Evolutionary conservation across 1,139 yeast species (phyloP).

Genomic region (Pneumocystis jirovecii): DNA sequence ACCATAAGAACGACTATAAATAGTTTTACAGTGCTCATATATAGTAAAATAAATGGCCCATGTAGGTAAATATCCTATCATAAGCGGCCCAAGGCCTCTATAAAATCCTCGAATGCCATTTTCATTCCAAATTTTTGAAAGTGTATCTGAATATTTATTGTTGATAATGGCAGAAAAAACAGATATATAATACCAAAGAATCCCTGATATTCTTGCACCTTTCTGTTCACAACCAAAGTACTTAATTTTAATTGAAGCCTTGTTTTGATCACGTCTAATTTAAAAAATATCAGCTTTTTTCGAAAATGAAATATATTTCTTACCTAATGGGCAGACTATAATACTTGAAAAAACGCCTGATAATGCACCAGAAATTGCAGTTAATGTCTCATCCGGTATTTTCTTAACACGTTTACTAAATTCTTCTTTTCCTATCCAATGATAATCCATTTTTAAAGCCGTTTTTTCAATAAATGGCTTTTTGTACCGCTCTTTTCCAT

Average conservation of each 20-base stretch:
- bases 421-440: neutral
- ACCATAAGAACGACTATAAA: slow-evolving; percentile 5
- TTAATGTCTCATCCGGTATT: slow-evolving; percentile 30
- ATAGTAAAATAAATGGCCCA: slow-evolving; percentile 93
- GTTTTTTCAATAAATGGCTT: neutral
- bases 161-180: slow-evolving; percentile 8
- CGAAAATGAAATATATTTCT: neutral
- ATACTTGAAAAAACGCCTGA: slow-evolving; percentile 88
- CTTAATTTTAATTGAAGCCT: slow-evolving; percentile 79
- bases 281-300: neutral
- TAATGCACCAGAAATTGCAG: slow-evolving; percentile 68
- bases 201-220: neutral
- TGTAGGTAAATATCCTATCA: slow-evolving; percentile 88
- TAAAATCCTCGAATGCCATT: slow-evolving; percentile 79
- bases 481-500: neutral
- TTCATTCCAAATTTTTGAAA: slow-evolving; percentile 32
- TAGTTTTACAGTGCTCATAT: slow-evolving; percentile 58
- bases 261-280: slow-evolving; percentile 77
- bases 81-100: slow-evolving; percentile 79
- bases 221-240: neutral
- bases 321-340: slow-evolving; percentile 57
- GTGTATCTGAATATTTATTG: slow-evolving; percentile 32
- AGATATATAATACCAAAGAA: slow-evolving; percentile 15
- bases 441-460: neutral
- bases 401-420: neutral